Percentiles rank a stretch among this genome's conserved stretches.
phyloP scores from a whole-genome alignment of 2,329 filamentous ascomycete genomes.

The Stromatinia cepivora region DNA sequence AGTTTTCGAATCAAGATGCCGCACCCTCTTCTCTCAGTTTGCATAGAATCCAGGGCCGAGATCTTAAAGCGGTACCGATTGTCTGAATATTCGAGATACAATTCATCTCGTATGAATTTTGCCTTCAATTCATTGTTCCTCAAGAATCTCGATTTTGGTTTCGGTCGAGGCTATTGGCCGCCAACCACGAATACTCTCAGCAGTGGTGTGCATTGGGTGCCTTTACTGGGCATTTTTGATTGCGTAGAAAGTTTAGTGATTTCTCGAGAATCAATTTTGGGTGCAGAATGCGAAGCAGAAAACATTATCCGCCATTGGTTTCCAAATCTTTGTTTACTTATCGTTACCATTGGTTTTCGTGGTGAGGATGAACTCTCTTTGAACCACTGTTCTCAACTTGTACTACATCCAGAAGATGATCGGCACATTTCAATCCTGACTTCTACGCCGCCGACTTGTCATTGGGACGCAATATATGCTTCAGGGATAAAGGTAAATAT shows the following conservation, averaged over 20 bases:
- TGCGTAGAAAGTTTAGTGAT: conserved; percentile 11
- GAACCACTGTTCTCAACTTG: neutral
- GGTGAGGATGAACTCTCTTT: neutral
- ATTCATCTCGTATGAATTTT: neutral
- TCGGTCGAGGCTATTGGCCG: neutral
- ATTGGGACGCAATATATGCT: conserved; percentile 3
- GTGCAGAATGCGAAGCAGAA: conserved; percentile 7
- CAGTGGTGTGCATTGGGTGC: neutral
- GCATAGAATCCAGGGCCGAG: conserved; percentile 10
- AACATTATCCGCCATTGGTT: conserved; percentile 6
- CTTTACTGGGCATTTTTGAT: conserved; percentile 1
- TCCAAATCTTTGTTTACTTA: conserved; percentile 10
- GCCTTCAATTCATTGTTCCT: neutral
- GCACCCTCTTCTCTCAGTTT: conserved; percentile 9
- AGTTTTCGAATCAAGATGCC: neutral
- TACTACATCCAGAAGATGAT: conserved; percentile 3
- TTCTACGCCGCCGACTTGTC: neutral
- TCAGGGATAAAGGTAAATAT: neutral
- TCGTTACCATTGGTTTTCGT: neutral
- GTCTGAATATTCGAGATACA: neutral
- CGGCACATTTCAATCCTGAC: neutral
- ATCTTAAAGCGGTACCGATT: neutral
- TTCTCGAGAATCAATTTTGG: conserved; percentile 7
- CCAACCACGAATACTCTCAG: neutral
- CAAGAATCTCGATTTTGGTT: conserved; percentile 7